Percentiles rank a stretch among this genome's conserved stretches.
Evolutionary conservation across 257 asterid species (phyloP).

Genomic region (Capsicum rhomboideum): DNA sequence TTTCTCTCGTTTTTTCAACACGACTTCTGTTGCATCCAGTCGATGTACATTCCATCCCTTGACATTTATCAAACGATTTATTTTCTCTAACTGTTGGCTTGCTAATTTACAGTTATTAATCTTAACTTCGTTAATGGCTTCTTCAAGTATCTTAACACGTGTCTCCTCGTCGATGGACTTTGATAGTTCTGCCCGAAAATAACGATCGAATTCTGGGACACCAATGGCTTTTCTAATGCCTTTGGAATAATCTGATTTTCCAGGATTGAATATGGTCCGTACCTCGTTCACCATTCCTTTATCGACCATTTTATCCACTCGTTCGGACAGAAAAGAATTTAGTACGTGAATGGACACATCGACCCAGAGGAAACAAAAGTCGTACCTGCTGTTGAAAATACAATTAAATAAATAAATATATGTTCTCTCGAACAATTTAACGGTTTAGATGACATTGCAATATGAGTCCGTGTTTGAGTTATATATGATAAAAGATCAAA

Average conservation of each 20-base stretch:
- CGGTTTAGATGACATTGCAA: not conserved
- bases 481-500: not conserved
- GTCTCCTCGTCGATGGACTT: not conserved
- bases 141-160: not conserved
- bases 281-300: slow-evolving; percentile 7
- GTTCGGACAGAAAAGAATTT: not conserved
- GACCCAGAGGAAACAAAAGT: slow-evolving; percentile 10
- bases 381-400: not conserved
- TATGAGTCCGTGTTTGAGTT: not conserved
- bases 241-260: not conserved
- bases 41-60: slow-evolving; percentile 11
- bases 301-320: slow-evolving; percentile 13
- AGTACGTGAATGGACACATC: not conserved
- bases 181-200: not conserved
- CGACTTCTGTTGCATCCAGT: slow-evolving; percentile 7
- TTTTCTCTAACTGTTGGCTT: slow-evolving; percentile 5
- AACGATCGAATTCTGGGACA: slow-evolving; percentile 1
- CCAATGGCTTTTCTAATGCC: slow-evolving; percentile 3
- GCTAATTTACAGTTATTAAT: slow-evolving; percentile 2
- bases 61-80: not conserved
- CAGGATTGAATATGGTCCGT: not conserved
- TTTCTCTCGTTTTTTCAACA: not conserved
- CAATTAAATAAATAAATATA: not conserved
- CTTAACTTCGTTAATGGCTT: slow-evolving; percentile 1
- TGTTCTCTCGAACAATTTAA: not conserved